Base-by-base conservation (phyloP, 768 basidiomycete species). In the Lentinula aciculospora region DNA sequence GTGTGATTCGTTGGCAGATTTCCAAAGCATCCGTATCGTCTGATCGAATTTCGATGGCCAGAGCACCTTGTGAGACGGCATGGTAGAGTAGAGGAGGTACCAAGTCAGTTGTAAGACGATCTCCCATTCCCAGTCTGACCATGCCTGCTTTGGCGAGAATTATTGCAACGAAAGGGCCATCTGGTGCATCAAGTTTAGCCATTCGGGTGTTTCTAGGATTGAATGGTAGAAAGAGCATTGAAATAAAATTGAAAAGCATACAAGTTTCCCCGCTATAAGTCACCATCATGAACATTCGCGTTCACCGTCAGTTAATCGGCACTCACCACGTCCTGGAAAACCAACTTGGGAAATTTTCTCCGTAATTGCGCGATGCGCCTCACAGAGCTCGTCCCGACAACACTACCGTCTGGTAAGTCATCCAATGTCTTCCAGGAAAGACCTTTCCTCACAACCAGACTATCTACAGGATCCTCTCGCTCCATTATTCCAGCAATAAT, bases 361-460 rank as follows among this genome's bases (percentile, higher is more conserved):
- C 85, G 86, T 60, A 98, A 69, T 70, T 98, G 95, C 6, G 97
- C 96, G 28, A 96, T 86, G 59, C 97, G 75, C 51, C 97, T 80
- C 31, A 99, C 92, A 70, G 92, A 94, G 64, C 92, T 92, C 44
- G 97, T 98, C 13, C 97, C 97, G n/a, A 99, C 84, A 8, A 95
- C 88, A 64, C 86, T 89, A 9, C 94, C 94, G 12, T 81, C 80
- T 1, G 96, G 94, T 40, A 98, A 67, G 31, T 98, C 95, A 31
- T 85, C 86, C 48, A 99, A 72, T 1, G 68, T 79, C 68, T 79
- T 89, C 79, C 88, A 95, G 23, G 67, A 62, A 61, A 77, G 69
- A 4, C 60, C 59, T 54, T 71, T 67, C 3, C 89, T 94, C 53
- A 96, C 85, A 34, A 98, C 90, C 55, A 99, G 69, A 50, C 88